Base-by-base conservation (phyloP, 805 yeast genomes). In the Hanseniaspora lindneri region DNA sequence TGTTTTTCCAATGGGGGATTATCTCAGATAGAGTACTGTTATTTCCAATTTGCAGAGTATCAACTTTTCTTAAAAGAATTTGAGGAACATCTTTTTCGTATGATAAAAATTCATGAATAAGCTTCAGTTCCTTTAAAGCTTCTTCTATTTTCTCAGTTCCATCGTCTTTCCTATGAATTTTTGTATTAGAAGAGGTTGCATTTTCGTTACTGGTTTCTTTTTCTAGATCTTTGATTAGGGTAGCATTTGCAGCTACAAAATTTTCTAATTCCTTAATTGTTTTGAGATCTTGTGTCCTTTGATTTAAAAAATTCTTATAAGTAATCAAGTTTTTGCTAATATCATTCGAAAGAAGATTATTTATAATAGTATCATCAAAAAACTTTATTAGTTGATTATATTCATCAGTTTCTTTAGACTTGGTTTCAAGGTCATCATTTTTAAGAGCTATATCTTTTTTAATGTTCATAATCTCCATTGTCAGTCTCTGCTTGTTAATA, bases 1-100 rank as follows among this genome's bases (percentile, higher is more conserved):
- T 39, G 19, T 46, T 37, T 32, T 39, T 37, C 49, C 49, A 46
- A 16, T 24, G 17, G 4, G 49, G 49, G 4, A 46, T 8, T 16
- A 13, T 9, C 6, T 11, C 21, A 14, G 25, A 37, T 5, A 25
- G 19, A 3, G 9, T 25, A 24, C 13, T 23, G n/a, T 14, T n/a
- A 10, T 16, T 37, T n/a, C 25, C n/a, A 7, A 24, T 37, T n/a
- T 37, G 41, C 13, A 37, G 19, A 24, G 13, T 25, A 3, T 21
- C n/a, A 8, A 37, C 25, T 24, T 37, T 37, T 16, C n/a, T 8
- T 10, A 24, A 14, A 20, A 37, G 25, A 8, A 25, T 7, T 10
- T 6, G 30, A 7, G 41, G 41, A 24, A n/a, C 19, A 8, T 37
- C 30, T 8, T 37, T 23, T 16, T 37, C 30, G 16, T 24, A 37